phyloP scores from a whole-genome alignment of 495 filamentous ascomycete genomes.

The Aspergillus ostianus region DNA sequence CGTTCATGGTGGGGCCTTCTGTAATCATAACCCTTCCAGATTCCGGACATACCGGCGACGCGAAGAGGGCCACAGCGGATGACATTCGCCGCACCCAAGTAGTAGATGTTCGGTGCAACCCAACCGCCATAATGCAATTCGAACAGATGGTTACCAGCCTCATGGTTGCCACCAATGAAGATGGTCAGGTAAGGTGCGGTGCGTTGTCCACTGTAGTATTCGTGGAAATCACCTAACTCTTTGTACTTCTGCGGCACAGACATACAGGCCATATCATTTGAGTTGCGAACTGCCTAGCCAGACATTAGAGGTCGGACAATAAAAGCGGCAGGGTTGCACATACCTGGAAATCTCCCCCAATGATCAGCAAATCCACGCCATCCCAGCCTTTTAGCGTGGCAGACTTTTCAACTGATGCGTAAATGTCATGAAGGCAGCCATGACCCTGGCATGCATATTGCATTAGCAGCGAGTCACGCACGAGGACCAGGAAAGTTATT shows the following conservation, averaged over 20 bases:
- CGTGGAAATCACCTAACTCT: constrained; percentile 81
- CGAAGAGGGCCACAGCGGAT: constrained; percentile 77
- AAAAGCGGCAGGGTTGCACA: constrained; percentile 1
- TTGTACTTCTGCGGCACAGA: constrained; percentile 83
- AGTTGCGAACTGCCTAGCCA: constrained; percentile 76
- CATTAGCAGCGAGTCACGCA: constrained; percentile 9
- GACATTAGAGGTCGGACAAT: constrained; percentile 21
- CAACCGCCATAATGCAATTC: constrained; percentile 96
- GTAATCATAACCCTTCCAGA: constrained; percentile 88
- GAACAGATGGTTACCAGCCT: constrained; percentile 80
- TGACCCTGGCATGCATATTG: constrained; percentile 62
- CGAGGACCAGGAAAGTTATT: background rate
- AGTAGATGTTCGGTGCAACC: constrained; percentile 97
- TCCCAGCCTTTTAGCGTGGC: constrained; percentile 68
- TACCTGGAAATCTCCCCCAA: constrained; percentile 89
- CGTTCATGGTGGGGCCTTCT: constrained; percentile 76
- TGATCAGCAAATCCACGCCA: constrained; percentile 77
- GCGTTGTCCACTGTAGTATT: constrained; percentile 80
- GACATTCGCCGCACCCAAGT: constrained; percentile 87
- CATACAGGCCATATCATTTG: constrained; percentile 80
- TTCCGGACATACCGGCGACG: constrained; percentile 88
- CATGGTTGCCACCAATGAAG: constrained; percentile 93
- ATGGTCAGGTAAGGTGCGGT: constrained; percentile 84
- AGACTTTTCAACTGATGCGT: constrained; percentile 65
- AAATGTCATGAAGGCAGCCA: constrained; percentile 86